Conservation (phyloP, 257 asterid species). For the Anisodus tanguticus region DNA sequence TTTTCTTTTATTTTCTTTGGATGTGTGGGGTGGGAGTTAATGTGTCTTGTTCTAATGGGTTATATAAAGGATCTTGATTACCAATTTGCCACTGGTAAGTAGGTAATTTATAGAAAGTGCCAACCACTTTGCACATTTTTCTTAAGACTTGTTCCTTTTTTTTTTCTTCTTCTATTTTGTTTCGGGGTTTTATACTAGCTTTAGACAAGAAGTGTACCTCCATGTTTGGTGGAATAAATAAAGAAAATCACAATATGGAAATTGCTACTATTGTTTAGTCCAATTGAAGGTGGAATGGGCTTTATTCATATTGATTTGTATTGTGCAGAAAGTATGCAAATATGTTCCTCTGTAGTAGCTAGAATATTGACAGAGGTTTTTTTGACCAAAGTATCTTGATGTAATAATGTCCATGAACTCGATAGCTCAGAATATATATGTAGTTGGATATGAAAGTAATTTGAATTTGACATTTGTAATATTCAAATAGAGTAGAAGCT, state of each 20-base stretch:
- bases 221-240: slow-evolving; percentile 4
- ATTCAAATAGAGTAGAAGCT: not conserved
- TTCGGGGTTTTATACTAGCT: slow-evolving; percentile 7
- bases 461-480: no score
- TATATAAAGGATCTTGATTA: slow-evolving; percentile 62
- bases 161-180: not conserved
- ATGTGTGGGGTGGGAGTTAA: slow-evolving; percentile 25
- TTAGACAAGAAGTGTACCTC: not conserved
- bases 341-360: not conserved
- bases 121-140: slow-evolving; percentile 61
- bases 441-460: not conserved
- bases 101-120: slow-evolving; percentile 67
- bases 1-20: not conserved
- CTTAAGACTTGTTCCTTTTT: slow-evolving; percentile 38
- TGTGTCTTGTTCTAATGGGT: slow-evolving; percentile 38
- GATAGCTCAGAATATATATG: not conserved
- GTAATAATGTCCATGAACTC: not conserved
- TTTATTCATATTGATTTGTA: not conserved
- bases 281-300: not conserved
- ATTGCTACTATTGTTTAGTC: not conserved
- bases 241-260: not conserved
- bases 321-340: not conserved
- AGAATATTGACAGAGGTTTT: not conserved
- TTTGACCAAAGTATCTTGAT: not conserved
- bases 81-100: slow-evolving; percentile 58